Evolutionary conservation across 805 yeast genomes (phyloP), one percentile per base, ranked within the genome.

Genomic region (Debaryomyces hansenii): DNA sequence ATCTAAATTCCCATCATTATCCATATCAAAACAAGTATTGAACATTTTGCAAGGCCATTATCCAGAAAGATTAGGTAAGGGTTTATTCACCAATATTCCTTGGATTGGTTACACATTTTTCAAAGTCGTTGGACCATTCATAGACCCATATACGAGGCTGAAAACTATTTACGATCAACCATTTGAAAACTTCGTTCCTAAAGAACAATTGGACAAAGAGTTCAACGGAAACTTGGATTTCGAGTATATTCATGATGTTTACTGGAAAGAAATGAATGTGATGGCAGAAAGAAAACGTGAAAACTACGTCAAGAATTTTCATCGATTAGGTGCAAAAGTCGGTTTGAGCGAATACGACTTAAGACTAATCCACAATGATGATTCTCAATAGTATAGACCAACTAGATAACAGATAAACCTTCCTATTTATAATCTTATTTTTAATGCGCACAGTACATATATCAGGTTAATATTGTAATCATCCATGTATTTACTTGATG

Each of bases 131-230:
- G 78, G 78, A 44, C 85, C 85, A 20, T 77, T 80, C 51, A 72
- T 80, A 44, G 85, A 80, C 55, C 84, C 84, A 6, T 73, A 74
- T 49, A 80, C 85, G 1, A 70, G 82, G 48, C 77, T 76, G 64
- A 80, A 80, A 59, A 74, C 82, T 5, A 69, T 78, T 10, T 80
- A 78, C 53, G 84, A 80, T 52, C 81, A 79, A 51, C 83, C 84
- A 1, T 79, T 79, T 52, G 79, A 71, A 41, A 72, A 78, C 45
- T 78, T 72, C 45, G 79, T 80, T 3, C 84, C 83, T 8, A 63
- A 66, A 39, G 70, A 77, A 41, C 84, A 80, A 55, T 62, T 80
- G 40, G 82, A 77, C 44, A 69, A 72, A 40, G 70, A 70, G 38
- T 79, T 80, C 55, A 72, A 76, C 47, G 78, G 77, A 2, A 69